phyloP scores from a whole-genome alignment of 805 yeast genomes.

The Yamadazyma phyllophila region DNA sequence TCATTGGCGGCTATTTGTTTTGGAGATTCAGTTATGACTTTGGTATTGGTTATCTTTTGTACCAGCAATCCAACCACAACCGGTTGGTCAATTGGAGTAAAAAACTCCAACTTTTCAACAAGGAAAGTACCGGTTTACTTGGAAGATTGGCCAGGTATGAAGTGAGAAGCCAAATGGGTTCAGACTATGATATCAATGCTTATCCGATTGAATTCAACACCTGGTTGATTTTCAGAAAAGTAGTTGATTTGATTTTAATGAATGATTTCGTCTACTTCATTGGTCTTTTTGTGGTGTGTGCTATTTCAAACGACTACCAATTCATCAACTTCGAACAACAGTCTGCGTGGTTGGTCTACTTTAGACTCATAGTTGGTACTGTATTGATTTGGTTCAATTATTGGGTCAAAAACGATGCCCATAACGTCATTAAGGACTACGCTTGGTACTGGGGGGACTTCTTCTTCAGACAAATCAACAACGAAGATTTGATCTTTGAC shows the following conservation, averaged over 20 bases:
- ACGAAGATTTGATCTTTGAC: slow-evolving; percentile 72
- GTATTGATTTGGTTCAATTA: slow-evolving; percentile 65
- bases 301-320: slow-evolving; percentile 36
- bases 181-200: slow-evolving; percentile 23
- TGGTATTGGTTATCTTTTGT: slow-evolving; percentile 73
- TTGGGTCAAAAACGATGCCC: slow-evolving; percentile 87
- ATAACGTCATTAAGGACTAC: slow-evolving; percentile 81
- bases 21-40: slow-evolving; percentile 77
- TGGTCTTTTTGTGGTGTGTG: slow-evolving; percentile 55
- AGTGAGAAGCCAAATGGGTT: slow-evolving; percentile 39
- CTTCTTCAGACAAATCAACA: slow-evolving; percentile 67
- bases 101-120: slow-evolving; percentile 25
- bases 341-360: slow-evolving; percentile 39
- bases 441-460: slow-evolving; percentile 98
- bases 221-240: slow-evolving; percentile 76
- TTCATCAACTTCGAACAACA: slow-evolving; percentile 36
- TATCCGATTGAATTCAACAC: slow-evolving; percentile 75
- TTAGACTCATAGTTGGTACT: slow-evolving; percentile 59
- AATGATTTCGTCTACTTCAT: slow-evolving; percentile 77
- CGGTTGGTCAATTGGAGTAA: slow-evolving; percentile 53
- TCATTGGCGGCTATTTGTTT: slow-evolving; percentile 57
- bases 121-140: slow-evolving; percentile 27
- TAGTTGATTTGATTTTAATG: slow-evolving; percentile 81
- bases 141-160: slow-evolving; percentile 39
- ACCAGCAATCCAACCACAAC: slow-evolving; percentile 61